Percentiles rank a stretch among this genome's conserved stretches.
phyloP scores from a whole-genome alignment of 2,329 filamentous ascomycete genomes.

The Apiospora koreana region DNA sequence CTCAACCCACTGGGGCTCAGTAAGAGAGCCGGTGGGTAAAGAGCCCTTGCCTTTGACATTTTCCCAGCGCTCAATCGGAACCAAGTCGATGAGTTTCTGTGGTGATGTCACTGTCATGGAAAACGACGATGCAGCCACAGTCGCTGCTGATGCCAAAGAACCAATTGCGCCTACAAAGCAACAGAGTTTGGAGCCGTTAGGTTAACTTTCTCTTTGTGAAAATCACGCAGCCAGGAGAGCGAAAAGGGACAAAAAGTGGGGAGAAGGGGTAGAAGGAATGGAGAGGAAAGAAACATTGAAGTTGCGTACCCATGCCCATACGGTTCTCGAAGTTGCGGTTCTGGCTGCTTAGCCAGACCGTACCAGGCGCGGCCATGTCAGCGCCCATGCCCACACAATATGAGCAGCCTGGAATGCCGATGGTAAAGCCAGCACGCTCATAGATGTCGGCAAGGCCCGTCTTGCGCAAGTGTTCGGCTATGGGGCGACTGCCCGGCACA shows the following conservation, averaged over 20 bases:
- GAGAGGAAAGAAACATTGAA: no score
- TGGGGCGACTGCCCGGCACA: constrained; percentile 41
- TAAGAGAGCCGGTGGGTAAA: constrained; percentile 6
- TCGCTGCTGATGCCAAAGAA: constrained; percentile 44
- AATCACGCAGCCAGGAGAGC: no score
- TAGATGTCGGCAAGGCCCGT: constrained; percentile 39
- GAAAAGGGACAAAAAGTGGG: no score
- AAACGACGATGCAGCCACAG: constrained; percentile 48
- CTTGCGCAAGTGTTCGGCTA: constrained; percentile 36
- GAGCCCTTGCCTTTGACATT: constrained; percentile 22
- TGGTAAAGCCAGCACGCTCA: constrained; percentile 40
- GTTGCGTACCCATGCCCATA: constrained; percentile 39
- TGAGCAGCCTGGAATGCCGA: constrained; percentile 44
- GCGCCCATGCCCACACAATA: constrained; percentile 46
- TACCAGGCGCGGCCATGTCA: constrained; percentile 40
- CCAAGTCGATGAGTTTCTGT: constrained; percentile 29
- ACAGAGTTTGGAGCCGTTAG: no score
- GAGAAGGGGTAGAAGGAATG: no score
- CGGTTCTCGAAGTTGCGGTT: constrained; percentile 49
- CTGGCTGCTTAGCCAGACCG: constrained; percentile 45
- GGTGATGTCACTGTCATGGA: constrained; percentile 44
- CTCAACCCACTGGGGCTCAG: constrained; percentile 18
- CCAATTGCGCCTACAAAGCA: constrained; percentile 39
- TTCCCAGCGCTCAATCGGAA: constrained; percentile 21
- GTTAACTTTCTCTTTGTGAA: no score